Percentiles rank a stretch among this genome's conserved stretches.
Conservation (phyloP, 306 rosid genomes). For the Cicer arietinum region DNA sequence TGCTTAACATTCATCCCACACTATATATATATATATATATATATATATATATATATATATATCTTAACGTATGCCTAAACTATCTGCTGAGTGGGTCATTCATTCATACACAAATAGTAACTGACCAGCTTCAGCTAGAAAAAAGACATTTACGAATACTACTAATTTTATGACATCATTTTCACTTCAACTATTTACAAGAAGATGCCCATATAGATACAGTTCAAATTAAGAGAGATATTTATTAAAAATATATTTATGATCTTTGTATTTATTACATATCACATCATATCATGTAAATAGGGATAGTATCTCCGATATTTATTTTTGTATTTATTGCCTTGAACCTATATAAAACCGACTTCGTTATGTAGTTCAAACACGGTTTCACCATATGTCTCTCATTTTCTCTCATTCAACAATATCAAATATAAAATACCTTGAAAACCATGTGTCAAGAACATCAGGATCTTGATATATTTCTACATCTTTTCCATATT, state of each 20-base stretch:
- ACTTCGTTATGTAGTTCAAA: no score
- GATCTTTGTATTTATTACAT: no score
- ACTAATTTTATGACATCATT: constrained; percentile 3
- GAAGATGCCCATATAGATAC: constrained; percentile 21
- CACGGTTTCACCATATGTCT: no score
- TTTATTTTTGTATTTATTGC: no score
- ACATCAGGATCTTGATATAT: constrained; percentile 97
- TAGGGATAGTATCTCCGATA: no score
- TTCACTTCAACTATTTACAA: constrained; percentile 1
- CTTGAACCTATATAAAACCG: no score
- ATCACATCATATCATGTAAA: no score
- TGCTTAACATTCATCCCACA: constrained; percentile 8
- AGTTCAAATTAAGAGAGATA: constrained; percentile 14
- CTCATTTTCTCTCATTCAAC: no score
- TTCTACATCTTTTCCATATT: constrained; percentile 78
- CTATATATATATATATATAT: neutral
- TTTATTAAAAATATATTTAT: no score
- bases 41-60: constrained; percentile 4
- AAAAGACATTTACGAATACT: constrained; percentile 13
- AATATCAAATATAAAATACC: constrained; percentile 54
- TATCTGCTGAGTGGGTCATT: neutral
- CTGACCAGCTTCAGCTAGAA: neutral
- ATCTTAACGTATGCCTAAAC: constrained; percentile 13
- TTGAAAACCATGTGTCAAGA: constrained; percentile 98
- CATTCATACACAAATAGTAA: constrained; percentile 16